Evolutionary conservation across 78 protist species (phyloP), one percentile per base, ranked within the genome.

Genomic region (Protostelium mycophagum): DNA sequence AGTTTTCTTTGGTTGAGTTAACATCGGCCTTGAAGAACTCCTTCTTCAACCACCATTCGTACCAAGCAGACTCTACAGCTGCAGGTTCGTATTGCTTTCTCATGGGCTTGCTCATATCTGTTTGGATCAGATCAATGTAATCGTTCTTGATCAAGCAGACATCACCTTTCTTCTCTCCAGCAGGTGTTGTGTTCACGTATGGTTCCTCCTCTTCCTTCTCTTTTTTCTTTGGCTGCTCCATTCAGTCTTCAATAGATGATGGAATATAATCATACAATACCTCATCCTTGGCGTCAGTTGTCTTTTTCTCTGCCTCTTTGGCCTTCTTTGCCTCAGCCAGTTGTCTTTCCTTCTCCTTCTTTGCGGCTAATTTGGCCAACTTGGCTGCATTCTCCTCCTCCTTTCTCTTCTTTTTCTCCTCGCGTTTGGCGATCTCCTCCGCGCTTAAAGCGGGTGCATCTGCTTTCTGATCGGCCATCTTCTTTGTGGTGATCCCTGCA

Each of bases 1-100:
- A 99, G 85, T 83, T 89, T 36, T 91, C 88, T 88, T 94, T 93
- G 85, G 91, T 39, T 16, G 83, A 23, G 89, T 93, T 91, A 85
- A 38, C 51, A 90, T 93, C 95, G 63, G 98, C 98, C 88, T 85
- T 35, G 93, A 96, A 98, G 92, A 92, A 94, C 37, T 97, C 98
- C 34, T 34, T n/a, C 37, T 86, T 16, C 85, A 92, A 90, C 99
- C 99, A 99, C 99, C 99, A 98, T 10, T 91, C 96, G 93, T 97
- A 93, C 99, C 99, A 98, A 37, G 90, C 85, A 0, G 96, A 36
- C 93, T 99, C 99, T 51, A 98, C 99, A 28, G 88, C 92, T 29
- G 28, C 28, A 85, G 99, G 99, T 39, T 95, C 86, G 93, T 96
- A 97, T 36, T 86, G 28, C 39, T 29, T 34, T n/a, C 63, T 36